Conservation (phyloP, 73 alveolate genomes). For the Diophrys sp. region DNA sequence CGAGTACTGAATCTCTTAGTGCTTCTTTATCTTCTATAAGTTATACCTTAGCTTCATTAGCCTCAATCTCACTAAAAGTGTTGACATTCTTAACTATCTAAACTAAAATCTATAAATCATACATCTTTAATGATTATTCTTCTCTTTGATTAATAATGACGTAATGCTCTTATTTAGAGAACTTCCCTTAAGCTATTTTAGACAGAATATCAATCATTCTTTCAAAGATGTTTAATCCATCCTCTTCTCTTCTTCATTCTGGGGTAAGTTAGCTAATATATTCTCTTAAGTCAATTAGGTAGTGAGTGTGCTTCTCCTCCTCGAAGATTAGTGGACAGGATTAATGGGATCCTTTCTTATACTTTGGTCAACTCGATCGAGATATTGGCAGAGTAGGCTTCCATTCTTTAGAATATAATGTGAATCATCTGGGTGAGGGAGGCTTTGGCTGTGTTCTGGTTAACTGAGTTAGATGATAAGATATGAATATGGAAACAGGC, state of each 20-base stretch:
- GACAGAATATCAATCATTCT: conserved; percentile 78
- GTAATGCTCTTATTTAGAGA: conserved; percentile 70
- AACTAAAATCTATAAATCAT: conserved; percentile 58
- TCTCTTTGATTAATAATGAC: conserved; percentile 51
- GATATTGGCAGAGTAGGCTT: conserved; percentile 53
- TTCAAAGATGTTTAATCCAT: conserved; percentile 72
- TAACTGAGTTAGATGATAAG: conserved; percentile 44
- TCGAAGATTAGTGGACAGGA: too few species aligned
- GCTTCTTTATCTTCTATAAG: conserved; percentile 1
- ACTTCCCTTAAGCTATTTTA: conserved; percentile 86
- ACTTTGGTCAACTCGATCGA: conserved; percentile 22
- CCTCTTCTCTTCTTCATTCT: conserved; percentile 62
- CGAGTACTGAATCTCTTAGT: conserved; percentile 34
- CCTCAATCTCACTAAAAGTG: conserved; percentile 4
- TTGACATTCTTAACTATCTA: conserved; percentile 36
- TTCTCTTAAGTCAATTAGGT: too few species aligned
- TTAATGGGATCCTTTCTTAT: too few species aligned
- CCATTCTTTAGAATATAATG: conserved; percentile 63
- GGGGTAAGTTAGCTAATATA: too few species aligned
- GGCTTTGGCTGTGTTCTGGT: conserved; percentile 65
- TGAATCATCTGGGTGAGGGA: conserved; percentile 63
- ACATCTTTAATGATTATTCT: conserved; percentile 60
- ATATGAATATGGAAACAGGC: conserved; percentile 73
- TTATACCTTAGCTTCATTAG: conserved; percentile 8
- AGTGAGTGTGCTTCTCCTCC: too few species aligned